These are phyloP conservation scores for Podaxis sp. DNA, from an alignment of 768 basidiomycete genomes.

Conservation along the genomic window DNA sequence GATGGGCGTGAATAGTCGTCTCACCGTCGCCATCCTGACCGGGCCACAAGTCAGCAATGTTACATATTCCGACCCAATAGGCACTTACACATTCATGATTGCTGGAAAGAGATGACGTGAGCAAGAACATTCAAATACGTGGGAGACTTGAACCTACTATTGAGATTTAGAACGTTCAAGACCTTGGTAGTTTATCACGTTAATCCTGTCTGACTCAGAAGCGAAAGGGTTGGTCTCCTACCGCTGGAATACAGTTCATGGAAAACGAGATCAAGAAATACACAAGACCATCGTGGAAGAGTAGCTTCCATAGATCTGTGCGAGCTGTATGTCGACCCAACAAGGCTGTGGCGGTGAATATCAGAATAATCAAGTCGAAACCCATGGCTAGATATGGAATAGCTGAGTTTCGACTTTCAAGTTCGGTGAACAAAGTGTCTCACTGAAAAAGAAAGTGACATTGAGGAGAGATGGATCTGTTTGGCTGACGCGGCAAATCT, in stretches of 20 bases:
- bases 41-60: slow-evolving; percentile 1
- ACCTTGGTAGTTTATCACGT: slow-evolving; percentile 25
- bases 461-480: slow-evolving; percentile 57
- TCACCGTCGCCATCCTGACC: slow-evolving; percentile 49
- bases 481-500: slow-evolving; percentile 45
- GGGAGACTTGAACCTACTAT: slow-evolving; percentile 35
- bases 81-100: slow-evolving; percentile 60
- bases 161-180: slow-evolving; percentile 55
- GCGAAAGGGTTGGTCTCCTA: slow-evolving; percentile 25
- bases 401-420: background rate
- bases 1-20: slow-evolving; percentile 14
- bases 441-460: slow-evolving; percentile 68
- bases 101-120: slow-evolving; percentile 27
- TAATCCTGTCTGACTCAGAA: background rate
- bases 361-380: slow-evolving; percentile 59
- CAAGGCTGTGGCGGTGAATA: slow-evolving; percentile 51
- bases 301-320: slow-evolving; percentile 61
- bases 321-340: slow-evolving; percentile 46
- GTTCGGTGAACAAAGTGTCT: slow-evolving; percentile 19
- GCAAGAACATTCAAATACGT: background rate
- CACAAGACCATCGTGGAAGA: slow-evolving; percentile 71
- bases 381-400: slow-evolving; percentile 49
- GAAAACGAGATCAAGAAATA: slow-evolving; percentile 65
- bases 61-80: slow-evolving; percentile 3
- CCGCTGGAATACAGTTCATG: slow-evolving; percentile 65